Base-by-base conservation (phyloP, 1,284 basidiomycete genomes). In the Papiliotrema flavescens region DNA sequence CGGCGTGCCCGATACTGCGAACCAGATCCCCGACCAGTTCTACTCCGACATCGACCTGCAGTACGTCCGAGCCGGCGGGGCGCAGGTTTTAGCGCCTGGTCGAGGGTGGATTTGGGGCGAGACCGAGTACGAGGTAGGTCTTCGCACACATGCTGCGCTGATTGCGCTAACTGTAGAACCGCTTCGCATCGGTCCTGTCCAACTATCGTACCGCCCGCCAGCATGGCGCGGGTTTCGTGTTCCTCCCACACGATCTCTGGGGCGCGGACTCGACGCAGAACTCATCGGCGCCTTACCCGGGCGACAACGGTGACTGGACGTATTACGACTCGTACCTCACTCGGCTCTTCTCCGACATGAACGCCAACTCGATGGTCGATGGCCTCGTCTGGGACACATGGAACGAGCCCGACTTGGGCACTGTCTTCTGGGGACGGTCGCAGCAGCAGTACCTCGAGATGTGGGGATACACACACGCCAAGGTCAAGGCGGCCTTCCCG, bases 401-500 rank as follows among this genome's bases (percentile, higher is more conserved):
- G 55, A 56, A 56, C 45, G 55, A 56, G 39, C 55, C 55, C 9
- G 55, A 56, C 40, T 26, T 51, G n/a, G 47, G 48, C 8, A 39
- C 49, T 22, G 39, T 48, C 44, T 56, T 56, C 37, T 56, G 55
- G 55, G 37, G 35, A 7, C 44, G 55, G 37, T 34, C 23, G 22
- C 55, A 56, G 32, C 39, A 52, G 20, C 55, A 56, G 44, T 56
- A 56, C 40, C 46, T 52, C 22, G 28, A 52, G 35, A 56, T 56
- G 55, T 56, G 39, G 32, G 43, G 40, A 8, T 26, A 39, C 7
- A 49, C 51, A 20, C 48, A 45, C 24, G 36, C 17, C 24, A 46
- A 51, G 20, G 24, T 52, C n/a, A 44, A 46, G 37, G 23, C 28
- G 17, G 37, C 50, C 3, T 56, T 53, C 44, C 24, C 44, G 24